Conservation (phyloP, 306 rosid species). For the Heteromeles arbutifolia region DNA sequence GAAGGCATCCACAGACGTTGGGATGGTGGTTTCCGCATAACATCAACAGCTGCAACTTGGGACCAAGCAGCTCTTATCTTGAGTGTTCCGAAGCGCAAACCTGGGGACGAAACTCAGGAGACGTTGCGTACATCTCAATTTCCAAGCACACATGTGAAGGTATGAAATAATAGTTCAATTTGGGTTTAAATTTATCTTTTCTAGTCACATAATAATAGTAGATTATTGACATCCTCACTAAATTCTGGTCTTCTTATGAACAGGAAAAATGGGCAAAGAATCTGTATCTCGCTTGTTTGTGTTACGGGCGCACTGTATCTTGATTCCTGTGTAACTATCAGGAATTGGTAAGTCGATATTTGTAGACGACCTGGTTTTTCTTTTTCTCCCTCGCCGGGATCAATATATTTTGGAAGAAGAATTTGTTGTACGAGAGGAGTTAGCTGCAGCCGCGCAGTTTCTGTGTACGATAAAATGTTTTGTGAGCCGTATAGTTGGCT, state of each 20-base stretch:
- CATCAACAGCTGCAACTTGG: conserved; percentile 89
- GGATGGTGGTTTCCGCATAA: conserved; percentile 86
- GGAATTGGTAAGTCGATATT: conserved; percentile 19
- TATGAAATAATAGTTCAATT: background rate
- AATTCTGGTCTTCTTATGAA: conserved; percentile 7
- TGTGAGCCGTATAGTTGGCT: conserved; percentile 4
- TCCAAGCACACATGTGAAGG: conserved; percentile 97
- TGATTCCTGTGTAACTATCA: conserved; percentile 19
- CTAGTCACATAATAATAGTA: background rate
- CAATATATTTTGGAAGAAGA: conserved; percentile 16
- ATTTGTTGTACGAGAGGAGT: conserved; percentile 10
- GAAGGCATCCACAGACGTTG: conserved; percentile 96
- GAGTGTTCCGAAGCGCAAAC: conserved; percentile 85
- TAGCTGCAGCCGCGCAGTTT: conserved; percentile 12
- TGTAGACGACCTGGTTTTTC: background rate
- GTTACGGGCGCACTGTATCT: conserved; percentile 87
- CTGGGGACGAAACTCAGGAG: conserved; percentile 90
- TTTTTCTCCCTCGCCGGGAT: background rate
- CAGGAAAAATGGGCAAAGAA: conserved; percentile 97
- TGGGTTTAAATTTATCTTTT: background rate
- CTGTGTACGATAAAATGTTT: conserved; percentile 7
- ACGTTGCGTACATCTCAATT: conserved; percentile 87
- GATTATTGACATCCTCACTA: background rate
- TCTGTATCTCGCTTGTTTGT: conserved; percentile 77
- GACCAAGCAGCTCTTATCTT: conserved; percentile 95